phyloP scores from a whole-genome alignment of 1,284 basidiomycete genomes.

The Cryptococcus floricola region DNA sequence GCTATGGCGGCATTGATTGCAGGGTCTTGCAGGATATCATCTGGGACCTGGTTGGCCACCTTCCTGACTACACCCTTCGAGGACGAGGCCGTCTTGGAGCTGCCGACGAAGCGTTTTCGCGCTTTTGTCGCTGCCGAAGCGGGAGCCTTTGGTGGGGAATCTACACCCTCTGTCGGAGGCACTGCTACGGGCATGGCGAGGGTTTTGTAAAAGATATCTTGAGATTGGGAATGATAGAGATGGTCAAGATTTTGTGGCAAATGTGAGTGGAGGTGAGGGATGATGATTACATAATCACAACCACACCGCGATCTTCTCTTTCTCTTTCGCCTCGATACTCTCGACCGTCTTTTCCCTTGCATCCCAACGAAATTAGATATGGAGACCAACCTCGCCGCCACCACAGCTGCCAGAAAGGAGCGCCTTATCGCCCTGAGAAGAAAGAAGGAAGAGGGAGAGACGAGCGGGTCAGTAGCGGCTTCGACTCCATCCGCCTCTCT shows the following conservation, averaged over 20 bases:
- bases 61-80: slow-evolving; percentile 23
- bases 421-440: slow-evolving; percentile 75
- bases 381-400: slow-evolving; percentile 74
- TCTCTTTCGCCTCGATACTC: no score
- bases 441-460: slow-evolving; percentile 61
- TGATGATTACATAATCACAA: no score
- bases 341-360: no score
- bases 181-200: neutral
- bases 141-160: slow-evolving; percentile 13
- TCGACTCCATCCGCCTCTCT: slow-evolving; percentile 9
- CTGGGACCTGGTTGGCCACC: slow-evolving; percentile 48
- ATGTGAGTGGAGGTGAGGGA: no score
- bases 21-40: slow-evolving; percentile 49
- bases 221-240: no score
- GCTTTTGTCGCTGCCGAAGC: slow-evolving; percentile 21
- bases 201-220: neutral
- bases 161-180: slow-evolving; percentile 25
- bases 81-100: slow-evolving; percentile 17
- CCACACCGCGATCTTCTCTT: no score
- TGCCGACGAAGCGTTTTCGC: slow-evolving; percentile 44
- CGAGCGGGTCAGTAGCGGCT: slow-evolving; percentile 26
- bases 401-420: slow-evolving; percentile 78
- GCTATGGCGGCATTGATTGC: slow-evolving; percentile 46
- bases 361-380: slow-evolving; percentile 11
- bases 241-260: no score